Percentiles rank a stretch among this genome's conserved stretches.
Conservation (phyloP, 495 filamentous ascomycete genomes). For the Penicillium desertorum region DNA sequence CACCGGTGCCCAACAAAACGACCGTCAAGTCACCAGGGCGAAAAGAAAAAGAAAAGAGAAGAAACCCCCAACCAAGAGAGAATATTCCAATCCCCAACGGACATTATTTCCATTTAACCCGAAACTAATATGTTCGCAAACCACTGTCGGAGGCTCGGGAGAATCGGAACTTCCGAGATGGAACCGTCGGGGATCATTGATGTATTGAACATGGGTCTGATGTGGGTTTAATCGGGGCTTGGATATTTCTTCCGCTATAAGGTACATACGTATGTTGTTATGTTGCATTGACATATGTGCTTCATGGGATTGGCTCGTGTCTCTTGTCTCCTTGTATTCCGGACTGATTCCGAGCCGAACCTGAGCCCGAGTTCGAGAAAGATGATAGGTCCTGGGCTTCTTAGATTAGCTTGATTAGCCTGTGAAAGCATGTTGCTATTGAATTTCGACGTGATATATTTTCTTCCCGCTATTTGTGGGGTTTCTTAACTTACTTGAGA, state of each 20-base stretch:
- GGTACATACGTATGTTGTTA: not conserved
- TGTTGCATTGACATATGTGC: too few species aligned
- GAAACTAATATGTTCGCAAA: conserved; percentile 3
- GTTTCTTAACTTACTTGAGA: not conserved
- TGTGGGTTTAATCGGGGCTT: not conserved
- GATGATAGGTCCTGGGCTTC: not conserved
- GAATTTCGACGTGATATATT: not conserved
- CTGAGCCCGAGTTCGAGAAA: not conserved
- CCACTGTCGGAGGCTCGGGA: conserved; percentile 20
- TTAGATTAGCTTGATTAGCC: not conserved
- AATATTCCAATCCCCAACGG: not conserved
- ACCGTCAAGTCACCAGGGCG: not conserved
- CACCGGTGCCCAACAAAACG: not conserved
- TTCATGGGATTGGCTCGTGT: not conserved
- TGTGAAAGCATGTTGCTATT: not conserved
- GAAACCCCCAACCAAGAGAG: not conserved
- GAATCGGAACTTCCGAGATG: conserved; percentile 23
- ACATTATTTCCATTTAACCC: conserved; percentile 4
- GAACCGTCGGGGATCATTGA: not conserved
- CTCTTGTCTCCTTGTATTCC: not conserved
- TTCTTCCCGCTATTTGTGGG: not conserved
- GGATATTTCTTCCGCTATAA: not conserved
- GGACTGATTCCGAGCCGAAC: not conserved
- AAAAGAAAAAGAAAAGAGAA: not conserved
- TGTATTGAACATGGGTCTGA: not conserved